Evolutionary conservation across 2,329 filamentous ascomycete species (phyloP).

Genomic region (Cercospora citrullina): DNA sequence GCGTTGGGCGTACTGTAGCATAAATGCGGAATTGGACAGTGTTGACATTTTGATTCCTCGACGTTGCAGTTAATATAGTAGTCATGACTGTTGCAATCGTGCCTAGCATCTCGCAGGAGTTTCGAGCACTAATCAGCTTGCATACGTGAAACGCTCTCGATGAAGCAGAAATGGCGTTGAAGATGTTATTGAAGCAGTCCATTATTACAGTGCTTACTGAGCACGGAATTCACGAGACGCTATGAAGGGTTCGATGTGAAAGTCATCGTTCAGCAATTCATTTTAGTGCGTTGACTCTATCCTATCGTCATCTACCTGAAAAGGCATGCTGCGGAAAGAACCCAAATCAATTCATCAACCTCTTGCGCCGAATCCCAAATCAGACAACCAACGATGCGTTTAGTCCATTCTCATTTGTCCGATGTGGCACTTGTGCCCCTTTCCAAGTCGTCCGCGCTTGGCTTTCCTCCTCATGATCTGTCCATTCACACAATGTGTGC

Average conservation of each 20-base stretch:
- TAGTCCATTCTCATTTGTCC: not conserved
- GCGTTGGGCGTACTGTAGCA: too few species aligned
- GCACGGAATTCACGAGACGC: not conserved
- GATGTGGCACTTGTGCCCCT: not conserved
- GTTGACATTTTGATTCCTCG: too few species aligned
- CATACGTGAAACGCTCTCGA: too few species aligned
- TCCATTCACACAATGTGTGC: conserved; percentile 45
- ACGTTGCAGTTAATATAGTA: too few species aligned
- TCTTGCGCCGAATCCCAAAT: not conserved
- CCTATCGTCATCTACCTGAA: not conserved
- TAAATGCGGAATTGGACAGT: too few species aligned
- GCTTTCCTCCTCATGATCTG: conserved; percentile 30
- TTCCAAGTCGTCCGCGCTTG: not conserved
- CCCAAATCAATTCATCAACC: not conserved
- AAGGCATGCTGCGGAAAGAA: not conserved
- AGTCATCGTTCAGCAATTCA: not conserved
- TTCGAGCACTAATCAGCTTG: too few species aligned
- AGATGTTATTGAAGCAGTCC: too few species aligned
- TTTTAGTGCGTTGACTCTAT: not conserved
- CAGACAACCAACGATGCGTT: not conserved
- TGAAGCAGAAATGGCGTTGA: too few species aligned
- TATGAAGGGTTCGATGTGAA: not conserved
- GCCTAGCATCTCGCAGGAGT: too few species aligned
- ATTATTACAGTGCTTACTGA: too few species aligned
- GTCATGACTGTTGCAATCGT: too few species aligned